phyloP scores from a whole-genome alignment of 2,329 filamentous ascomycete species.

The Rugonectria rugulosa region DNA sequence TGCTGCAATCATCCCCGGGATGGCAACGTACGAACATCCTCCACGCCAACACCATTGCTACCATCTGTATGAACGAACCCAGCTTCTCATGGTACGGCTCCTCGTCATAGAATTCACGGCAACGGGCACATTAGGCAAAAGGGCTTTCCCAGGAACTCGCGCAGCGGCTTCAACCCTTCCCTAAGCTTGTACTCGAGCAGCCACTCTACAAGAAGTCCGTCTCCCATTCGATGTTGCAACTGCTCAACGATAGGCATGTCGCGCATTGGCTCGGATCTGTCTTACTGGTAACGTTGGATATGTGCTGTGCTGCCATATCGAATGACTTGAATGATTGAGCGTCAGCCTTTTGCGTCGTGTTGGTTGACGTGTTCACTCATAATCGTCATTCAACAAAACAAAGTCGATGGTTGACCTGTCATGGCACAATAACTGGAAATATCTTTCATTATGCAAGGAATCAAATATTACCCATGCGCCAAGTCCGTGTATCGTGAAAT shows the following conservation, averaged over 20 bases:
- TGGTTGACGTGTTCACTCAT: too few species aligned
- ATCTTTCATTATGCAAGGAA: neutral
- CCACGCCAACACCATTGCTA: conserved; percentile 1
- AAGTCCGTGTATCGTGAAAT: neutral
- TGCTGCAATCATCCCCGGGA: neutral
- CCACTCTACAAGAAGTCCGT: neutral
- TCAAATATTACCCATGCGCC: neutral
- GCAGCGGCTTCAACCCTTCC: conserved; percentile 23
- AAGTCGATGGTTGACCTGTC: too few species aligned
- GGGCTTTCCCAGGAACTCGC: conserved; percentile 21
- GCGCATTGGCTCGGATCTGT: neutral
- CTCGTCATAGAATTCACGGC: conserved; percentile 6
- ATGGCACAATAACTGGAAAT: neutral
- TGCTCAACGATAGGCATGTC: conserved; percentile 11
- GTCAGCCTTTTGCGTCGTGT: neutral
- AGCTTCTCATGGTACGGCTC: conserved; percentile 22
- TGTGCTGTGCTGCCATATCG: too few species aligned
- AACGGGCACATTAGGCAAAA: conserved; percentile 15
- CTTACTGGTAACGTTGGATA: neutral
- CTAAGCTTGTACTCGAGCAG: conserved; percentile 21
- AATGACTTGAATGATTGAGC: neutral
- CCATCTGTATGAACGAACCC: conserved; percentile 15
- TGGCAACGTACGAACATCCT: conserved; percentile 7
- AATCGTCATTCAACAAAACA: too few species aligned
- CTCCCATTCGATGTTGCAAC: too few species aligned